phyloP scores from a whole-genome alignment of 768 basidiomycete species.

The Tubosaeta sp. region DNA sequence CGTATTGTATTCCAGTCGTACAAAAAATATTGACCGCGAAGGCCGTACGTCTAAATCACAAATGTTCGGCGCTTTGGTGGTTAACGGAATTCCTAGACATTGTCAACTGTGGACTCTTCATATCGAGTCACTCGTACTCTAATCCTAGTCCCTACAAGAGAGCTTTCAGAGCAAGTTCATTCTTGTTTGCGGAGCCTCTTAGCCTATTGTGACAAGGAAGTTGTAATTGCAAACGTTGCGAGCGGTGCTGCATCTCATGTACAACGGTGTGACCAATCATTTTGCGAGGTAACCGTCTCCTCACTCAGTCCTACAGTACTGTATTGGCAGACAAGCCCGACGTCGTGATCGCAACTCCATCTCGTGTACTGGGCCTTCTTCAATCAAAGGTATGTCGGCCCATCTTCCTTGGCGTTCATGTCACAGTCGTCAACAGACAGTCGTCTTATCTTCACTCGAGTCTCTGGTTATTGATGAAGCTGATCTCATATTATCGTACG shows the following conservation, averaged over 20 bases:
- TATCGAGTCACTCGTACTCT: slow-evolving; percentile 66
- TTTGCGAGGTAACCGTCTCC: background rate
- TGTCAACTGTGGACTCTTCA: slow-evolving; percentile 36
- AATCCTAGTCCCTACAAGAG: slow-evolving; percentile 86
- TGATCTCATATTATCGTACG: slow-evolving; percentile 94
- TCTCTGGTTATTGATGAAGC: slow-evolving; percentile 97
- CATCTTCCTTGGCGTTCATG: background rate
- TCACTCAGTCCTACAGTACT: slow-evolving; percentile 32
- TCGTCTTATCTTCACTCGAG: slow-evolving; percentile 65
- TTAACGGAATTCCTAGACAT: slow-evolving; percentile 21
- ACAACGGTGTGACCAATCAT: slow-evolving; percentile 51
- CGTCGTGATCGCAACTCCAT: slow-evolving; percentile 75
- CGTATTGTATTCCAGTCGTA: slow-evolving; percentile 87
- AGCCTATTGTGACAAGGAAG: slow-evolving; percentile 74
- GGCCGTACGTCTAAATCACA: slow-evolving; percentile 48
- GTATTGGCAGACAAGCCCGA: slow-evolving; percentile 70
- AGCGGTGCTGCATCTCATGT: slow-evolving; percentile 66
- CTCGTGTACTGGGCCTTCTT: slow-evolving; percentile 60
- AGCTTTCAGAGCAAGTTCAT: slow-evolving; percentile 88
- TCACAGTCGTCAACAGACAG: slow-evolving; percentile 40
- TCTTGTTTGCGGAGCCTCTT: slow-evolving; percentile 60
- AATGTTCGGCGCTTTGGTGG: background rate
- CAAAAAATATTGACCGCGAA: slow-evolving; percentile 85
- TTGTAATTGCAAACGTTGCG: slow-evolving; percentile 72
- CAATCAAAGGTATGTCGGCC: slow-evolving; percentile 56